Conservation (phyloP, 2,329 filamentous ascomycete genomes). For the Elsinoe arachidis region DNA sequence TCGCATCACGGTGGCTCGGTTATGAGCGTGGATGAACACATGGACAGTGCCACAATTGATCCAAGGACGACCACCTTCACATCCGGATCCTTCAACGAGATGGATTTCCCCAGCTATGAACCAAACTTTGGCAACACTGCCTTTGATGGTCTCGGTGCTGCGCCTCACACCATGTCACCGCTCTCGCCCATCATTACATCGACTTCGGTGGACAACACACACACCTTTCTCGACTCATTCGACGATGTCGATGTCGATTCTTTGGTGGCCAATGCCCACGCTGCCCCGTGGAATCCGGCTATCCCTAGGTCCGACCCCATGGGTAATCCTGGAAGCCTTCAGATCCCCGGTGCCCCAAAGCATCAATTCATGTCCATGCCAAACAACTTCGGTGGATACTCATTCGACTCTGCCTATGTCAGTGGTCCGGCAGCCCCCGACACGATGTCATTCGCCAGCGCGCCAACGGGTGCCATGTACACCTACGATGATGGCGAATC, state of each 20-base stretch:
- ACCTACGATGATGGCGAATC: constrained; percentile 11
- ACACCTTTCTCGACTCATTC: background rate
- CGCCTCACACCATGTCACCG: constrained; percentile 1
- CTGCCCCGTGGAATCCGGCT: constrained; percentile 8
- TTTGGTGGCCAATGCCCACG: background rate
- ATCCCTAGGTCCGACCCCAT: constrained; percentile 6
- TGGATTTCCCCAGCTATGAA: constrained; percentile 1
- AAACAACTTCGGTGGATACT: constrained; percentile 3
- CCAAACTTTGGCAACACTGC: background rate
- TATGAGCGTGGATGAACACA: constrained; percentile 8
- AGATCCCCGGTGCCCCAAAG: constrained; percentile 3
- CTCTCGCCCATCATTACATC: constrained; percentile 8
- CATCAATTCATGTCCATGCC: constrained; percentile 13
- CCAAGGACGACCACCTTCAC: background rate
- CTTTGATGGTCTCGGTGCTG: background rate
- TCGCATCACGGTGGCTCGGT: constrained; percentile 1
- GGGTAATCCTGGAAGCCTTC: background rate
- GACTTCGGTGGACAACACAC: background rate
- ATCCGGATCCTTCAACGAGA: background rate
- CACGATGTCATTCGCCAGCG: constrained; percentile 7
- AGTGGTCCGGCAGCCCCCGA: constrained; percentile 1
- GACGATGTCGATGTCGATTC: background rate
- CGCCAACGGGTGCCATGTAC: constrained; percentile 1
- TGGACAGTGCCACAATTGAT: constrained; percentile 8
- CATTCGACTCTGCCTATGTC: constrained; percentile 11